phyloP scores from a whole-genome alignment of 2,329 filamentous ascomycete species.

The Fusarium torreyae region DNA sequence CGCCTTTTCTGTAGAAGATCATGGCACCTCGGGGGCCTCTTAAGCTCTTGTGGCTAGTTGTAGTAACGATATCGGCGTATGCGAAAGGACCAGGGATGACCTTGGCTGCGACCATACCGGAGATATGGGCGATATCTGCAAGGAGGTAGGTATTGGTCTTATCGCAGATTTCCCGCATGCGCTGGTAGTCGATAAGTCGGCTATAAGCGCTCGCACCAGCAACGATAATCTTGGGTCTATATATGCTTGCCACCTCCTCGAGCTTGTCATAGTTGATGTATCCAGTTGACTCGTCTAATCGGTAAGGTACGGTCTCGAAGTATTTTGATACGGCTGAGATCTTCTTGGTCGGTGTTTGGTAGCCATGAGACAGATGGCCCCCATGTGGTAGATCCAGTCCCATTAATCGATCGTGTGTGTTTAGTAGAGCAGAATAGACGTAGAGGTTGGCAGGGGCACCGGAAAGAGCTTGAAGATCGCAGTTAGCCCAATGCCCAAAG shows the following conservation, averaged over 20 bases:
- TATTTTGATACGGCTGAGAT: constrained; percentile 99
- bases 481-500: constrained; percentile 27
- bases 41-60: constrained; percentile 97
- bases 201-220: constrained; percentile 97
- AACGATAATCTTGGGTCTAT: constrained; percentile 95
- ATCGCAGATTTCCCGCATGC: constrained; percentile 91
- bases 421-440: constrained; percentile 94
- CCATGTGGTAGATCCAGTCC: constrained; percentile 96
- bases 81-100: constrained; percentile 92
- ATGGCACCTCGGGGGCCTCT: constrained; percentile 95
- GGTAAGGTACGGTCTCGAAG: constrained; percentile 98
- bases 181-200: constrained; percentile 93
- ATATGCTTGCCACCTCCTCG: constrained; percentile 87
- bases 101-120: constrained; percentile 91
- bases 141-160: constrained; percentile 94
- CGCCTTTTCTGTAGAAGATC: constrained; percentile 98
- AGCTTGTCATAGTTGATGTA: constrained; percentile 95
- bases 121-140: constrained; percentile 98
- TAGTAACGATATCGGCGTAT: constrained; percentile 94
- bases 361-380: constrained; percentile 95
- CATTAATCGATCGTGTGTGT: constrained; percentile 96
- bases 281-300: constrained; percentile 89
- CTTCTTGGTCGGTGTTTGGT: constrained; percentile 93
- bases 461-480: constrained; percentile 75
- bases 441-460: constrained; percentile 84